Evolutionary conservation across 495 filamentous ascomycete genomes (phyloP).

Genomic region (Penicillium cataractarum): DNA sequence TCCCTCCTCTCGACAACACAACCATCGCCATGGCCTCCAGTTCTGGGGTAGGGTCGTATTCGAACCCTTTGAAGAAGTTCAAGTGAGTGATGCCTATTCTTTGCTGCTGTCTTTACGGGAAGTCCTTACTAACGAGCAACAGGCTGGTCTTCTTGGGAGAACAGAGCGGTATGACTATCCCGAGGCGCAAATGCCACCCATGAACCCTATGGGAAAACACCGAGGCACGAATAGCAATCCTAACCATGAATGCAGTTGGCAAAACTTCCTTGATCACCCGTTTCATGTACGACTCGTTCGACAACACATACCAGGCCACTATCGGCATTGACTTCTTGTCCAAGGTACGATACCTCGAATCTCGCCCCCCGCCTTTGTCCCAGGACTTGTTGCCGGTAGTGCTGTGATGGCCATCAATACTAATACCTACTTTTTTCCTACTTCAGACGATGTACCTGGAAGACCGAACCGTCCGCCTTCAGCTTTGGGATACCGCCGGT

Average conservation of each 20-base stretch:
- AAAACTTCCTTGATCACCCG: slow-evolving; percentile 98
- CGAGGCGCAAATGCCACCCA: slow-evolving; percentile 1
- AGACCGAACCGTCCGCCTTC: slow-evolving; percentile 94
- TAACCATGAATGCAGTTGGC: slow-evolving; percentile 66
- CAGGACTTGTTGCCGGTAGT: not conserved
- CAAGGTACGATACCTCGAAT: slow-evolving; percentile 62
- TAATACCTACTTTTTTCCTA: not conserved
- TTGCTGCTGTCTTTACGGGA: not conserved
- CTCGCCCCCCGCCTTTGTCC: not conserved
- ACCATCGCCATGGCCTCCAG: slow-evolving; percentile 56
- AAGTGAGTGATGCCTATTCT: slow-evolving; percentile 62
- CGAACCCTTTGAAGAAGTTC: slow-evolving; percentile 99
- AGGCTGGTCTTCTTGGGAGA: slow-evolving; percentile 97
- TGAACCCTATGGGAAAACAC: not conserved
- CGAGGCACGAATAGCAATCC: not conserved
- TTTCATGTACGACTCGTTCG: slow-evolving; percentile 99
- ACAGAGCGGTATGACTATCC: slow-evolving; percentile 77
- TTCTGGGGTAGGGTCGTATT: slow-evolving; percentile 81
- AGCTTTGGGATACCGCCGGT: slow-evolving; percentile 97
- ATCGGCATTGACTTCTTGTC: slow-evolving; percentile 99
- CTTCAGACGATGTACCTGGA: slow-evolving; percentile 97
- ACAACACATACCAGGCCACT: slow-evolving; percentile 99
- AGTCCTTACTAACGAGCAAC: slow-evolving; percentile 25
- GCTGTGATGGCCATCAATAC: too few species aligned
- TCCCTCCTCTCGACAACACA: slow-evolving; percentile 15